Conservation (phyloP, 768 basidiomycete genomes). For the Tylopilus subfusipes region DNA sequence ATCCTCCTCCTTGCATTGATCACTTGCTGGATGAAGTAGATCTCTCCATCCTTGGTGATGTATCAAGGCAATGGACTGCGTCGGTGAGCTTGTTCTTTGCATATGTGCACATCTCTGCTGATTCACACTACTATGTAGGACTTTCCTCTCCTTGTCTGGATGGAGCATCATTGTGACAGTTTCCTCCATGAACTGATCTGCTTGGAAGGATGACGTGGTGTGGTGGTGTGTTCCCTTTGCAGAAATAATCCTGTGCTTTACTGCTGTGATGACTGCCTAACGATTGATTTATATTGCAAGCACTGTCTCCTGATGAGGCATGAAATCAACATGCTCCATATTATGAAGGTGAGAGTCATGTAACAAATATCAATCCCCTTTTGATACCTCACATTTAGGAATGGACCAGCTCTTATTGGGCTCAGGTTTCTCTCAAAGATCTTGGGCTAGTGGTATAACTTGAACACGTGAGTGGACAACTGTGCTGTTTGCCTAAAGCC, state of each 20-base stretch:
- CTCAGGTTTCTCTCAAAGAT: not conserved
- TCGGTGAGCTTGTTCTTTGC: not conserved
- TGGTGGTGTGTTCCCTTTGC: not conserved
- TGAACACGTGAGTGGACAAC: not conserved
- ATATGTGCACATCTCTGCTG: not conserved
- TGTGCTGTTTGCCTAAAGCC: not conserved
- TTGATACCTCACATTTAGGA: not conserved
- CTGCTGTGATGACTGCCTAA: not conserved
- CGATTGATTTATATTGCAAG: not conserved
- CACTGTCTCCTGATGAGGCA: not conserved
- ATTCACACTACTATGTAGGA: not conserved
- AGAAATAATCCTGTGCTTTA: not conserved
- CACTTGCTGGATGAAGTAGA: too few relatives aligned
- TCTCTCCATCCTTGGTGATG: too few relatives aligned
- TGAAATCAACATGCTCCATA: not conserved
- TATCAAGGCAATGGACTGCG: not conserved
- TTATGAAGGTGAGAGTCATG: not conserved
- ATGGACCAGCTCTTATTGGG: not conserved
- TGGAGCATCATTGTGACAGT: not conserved
- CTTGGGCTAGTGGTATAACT: not conserved
- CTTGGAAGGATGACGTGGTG: not conserved
- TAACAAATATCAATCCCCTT: too few relatives aligned
- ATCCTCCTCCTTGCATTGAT: too few relatives aligned
- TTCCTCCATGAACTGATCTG: not conserved
- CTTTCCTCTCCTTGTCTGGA: not conserved